These are phyloP conservation scores for Podila horticola DNA, from an alignment of 192 early-diverging fungal species.

Conservation along the genomic window DNA sequence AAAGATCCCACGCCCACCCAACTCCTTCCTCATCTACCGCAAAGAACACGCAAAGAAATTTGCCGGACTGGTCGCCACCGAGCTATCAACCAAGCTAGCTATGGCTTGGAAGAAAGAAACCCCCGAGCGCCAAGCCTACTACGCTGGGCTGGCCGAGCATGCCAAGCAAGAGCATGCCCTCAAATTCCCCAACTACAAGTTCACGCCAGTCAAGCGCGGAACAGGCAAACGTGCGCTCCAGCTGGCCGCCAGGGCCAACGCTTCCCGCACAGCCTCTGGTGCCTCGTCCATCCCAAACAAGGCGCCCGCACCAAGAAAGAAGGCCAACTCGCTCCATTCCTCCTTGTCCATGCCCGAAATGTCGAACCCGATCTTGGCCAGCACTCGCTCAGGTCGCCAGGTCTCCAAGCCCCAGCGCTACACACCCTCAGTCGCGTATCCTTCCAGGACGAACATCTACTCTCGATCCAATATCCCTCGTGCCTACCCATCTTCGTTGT, in stretches of 20 bases:
- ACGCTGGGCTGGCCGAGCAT: constrained; percentile 17
- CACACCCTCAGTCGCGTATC: neutral
- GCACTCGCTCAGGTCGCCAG: neutral
- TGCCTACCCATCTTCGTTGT: neutral
- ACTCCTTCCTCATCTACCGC: constrained; percentile 54
- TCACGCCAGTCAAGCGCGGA: constrained; percentile 47
- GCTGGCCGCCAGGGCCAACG: constrained; percentile 7
- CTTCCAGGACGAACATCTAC: neutral
- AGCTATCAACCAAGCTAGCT: constrained; percentile 36
- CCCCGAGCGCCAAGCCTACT: constrained; percentile 15
- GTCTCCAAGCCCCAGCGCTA: neutral
- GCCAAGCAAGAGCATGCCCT: constrained; percentile 24
- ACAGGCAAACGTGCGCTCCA: constrained; percentile 40
- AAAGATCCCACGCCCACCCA: constrained; percentile 51
- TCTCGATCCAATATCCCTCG: neutral
- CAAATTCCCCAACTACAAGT: constrained; percentile 51
- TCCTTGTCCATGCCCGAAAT: neutral
- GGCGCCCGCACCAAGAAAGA: neutral
- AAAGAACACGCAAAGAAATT: constrained; percentile 20
- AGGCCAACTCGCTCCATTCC: neutral
- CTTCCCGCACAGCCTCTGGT: constrained; percentile 1
- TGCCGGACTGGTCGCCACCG: constrained; percentile 31
- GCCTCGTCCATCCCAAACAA: neutral
- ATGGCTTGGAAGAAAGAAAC: constrained; percentile 33
- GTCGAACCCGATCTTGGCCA: neutral